Conservation (phyloP, 805 yeast genomes). For the Ogataea dorogensis region DNA sequence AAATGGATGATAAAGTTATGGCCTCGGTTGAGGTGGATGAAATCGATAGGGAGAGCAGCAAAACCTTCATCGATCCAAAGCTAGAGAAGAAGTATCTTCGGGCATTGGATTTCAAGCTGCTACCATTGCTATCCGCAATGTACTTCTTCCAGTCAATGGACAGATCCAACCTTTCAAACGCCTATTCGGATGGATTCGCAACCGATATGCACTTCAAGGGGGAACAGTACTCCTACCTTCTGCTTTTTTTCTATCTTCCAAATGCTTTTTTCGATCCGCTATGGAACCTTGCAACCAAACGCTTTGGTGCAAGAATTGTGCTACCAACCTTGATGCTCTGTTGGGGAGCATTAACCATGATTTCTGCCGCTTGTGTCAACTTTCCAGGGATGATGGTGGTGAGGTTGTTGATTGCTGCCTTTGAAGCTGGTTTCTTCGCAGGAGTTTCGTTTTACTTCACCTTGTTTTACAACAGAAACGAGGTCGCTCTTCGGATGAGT, state of each 20-base stretch:
- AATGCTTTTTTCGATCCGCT: slow-evolving; percentile 46
- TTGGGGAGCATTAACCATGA: slow-evolving; percentile 44
- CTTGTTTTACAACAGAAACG: slow-evolving; percentile 16
- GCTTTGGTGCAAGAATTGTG: slow-evolving; percentile 38
- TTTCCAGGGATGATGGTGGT: slow-evolving; percentile 41
- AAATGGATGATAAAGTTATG: not conserved
- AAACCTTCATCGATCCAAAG: not conserved
- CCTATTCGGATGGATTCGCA: slow-evolving; percentile 43
- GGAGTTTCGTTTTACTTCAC: slow-evolving; percentile 18
- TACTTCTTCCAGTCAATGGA: slow-evolving; percentile 45
- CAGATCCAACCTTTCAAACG: slow-evolving; percentile 44
- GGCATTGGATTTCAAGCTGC: slow-evolving; percentile 38
- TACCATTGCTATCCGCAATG: slow-evolving; percentile 42
- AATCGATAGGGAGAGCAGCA: not conserved
- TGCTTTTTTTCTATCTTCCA: slow-evolving; percentile 43
- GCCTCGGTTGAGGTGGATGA: slow-evolving; percentile 2
- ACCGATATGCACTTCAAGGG: slow-evolving; percentile 40
- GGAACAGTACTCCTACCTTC: slow-evolving; percentile 40
- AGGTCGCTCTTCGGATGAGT: slow-evolving; percentile 17
- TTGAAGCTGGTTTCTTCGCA: slow-evolving; percentile 41
- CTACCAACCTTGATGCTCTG: slow-evolving; percentile 39
- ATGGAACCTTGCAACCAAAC: slow-evolving; percentile 39
- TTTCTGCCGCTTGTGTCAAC: slow-evolving; percentile 40
- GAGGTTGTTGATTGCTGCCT: slow-evolving; percentile 39
- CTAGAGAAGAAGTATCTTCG: slow-evolving; percentile 20